Base-by-base conservation (phyloP, 208 protist species). In the Trypanosoma mega region DNA sequence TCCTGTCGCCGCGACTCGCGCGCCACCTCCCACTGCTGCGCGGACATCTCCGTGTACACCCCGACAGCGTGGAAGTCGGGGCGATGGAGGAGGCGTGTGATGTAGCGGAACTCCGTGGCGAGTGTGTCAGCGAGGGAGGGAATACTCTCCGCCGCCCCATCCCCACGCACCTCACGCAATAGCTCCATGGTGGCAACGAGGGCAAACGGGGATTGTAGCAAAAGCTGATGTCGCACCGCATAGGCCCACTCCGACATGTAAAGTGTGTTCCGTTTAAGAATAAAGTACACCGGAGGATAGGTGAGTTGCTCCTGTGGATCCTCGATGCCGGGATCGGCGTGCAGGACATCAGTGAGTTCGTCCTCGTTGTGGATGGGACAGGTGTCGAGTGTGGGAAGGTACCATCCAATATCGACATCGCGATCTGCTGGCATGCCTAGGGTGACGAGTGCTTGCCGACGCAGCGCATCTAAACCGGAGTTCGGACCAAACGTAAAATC, bases 221-320 rank as follows among this genome's bases (percentile, higher is more conserved):
- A 74, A 37, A 96, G 69, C 62, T 94, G 84, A 64, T 96, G 90
- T 64, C 88, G 88, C 49, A 96, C 90, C 11, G 85, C 85, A 66
- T 87, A 93, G 27, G 90, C 90, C 87, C 90, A 96, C 68, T 96
- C 90, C 9, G 82, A 92, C 30, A 96, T 67, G 56, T 87, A 76
- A 21, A 96, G 57, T 27, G 76, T 76, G 52, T 75, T 71, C 30
- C 87, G 90, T 64, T 94, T 92, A 11, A 92, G 68, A 34, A 90
- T 71, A 48, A 96, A 85, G 72, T 96, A 96, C 36, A 96, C 76
- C n/a, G 90, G 90, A 27, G 90, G 85, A 68, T 93, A 87, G 59
- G 49, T 76, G 30, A 90, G 64, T 20, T 80, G 26, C n/a, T 57
- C 66, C 8, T 48, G 31, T n/a, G 84, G 68, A 55, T 93, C 83